Percentiles rank a stretch among this genome's conserved stretches.
phyloP scores from a whole-genome alignment of 345 rosid species.

The Lepidium sativum region DNA sequence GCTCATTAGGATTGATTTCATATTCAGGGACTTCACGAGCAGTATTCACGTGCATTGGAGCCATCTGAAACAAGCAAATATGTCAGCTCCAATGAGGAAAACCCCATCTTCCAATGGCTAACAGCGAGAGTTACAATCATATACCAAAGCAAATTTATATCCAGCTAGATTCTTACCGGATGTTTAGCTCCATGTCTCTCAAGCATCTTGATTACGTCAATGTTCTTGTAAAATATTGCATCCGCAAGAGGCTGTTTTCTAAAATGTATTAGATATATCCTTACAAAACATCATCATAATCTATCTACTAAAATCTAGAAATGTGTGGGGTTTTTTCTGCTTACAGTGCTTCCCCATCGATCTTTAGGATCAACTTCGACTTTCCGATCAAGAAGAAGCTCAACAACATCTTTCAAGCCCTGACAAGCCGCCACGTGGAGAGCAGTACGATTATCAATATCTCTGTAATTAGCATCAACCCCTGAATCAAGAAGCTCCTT shows the following conservation, averaged over 20 bases:
- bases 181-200: conserved; percentile 79
- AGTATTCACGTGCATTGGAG: conserved; percentile 87
- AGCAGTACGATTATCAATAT: conserved; percentile 76
- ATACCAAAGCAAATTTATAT: background rate
- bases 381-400: conserved; percentile 47
- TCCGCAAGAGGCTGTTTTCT: conserved; percentile 76
- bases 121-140: background rate
- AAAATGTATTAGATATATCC: conserved; percentile 23
- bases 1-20: conserved; percentile 65
- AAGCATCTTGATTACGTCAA: conserved; percentile 68
- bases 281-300: background rate
- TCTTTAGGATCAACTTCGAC: conserved; percentile 59
- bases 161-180: conserved; percentile 41
- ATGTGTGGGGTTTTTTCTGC: background rate
- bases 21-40: conserved; percentile 90
- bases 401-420: conserved; percentile 50
- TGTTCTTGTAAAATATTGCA: conserved; percentile 74
- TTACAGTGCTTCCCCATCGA: conserved; percentile 97
- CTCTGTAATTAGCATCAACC: conserved; percentile 64
- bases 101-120: background rate
- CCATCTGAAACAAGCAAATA: conserved; percentile 38
- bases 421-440: conserved; percentile 91
- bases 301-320: background rate
- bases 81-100: background rate
- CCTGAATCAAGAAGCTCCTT: conserved; percentile 59